These are phyloP conservation scores for Tuctoria greenei DNA, from an alignment of 176 grass and related monocot species.

Conservation along the genomic window DNA sequence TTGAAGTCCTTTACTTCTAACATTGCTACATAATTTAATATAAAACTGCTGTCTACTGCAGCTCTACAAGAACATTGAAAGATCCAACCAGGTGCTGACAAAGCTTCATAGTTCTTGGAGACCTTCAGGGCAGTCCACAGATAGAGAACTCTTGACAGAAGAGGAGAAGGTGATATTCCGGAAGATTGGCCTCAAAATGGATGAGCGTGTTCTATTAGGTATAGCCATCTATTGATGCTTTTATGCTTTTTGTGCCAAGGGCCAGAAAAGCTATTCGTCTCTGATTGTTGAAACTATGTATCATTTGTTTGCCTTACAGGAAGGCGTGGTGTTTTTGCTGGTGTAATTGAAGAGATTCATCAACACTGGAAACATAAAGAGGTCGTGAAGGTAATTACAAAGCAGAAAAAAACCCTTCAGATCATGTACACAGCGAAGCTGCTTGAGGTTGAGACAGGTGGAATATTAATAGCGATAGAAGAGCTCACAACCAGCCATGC, in stretches of 20 bases:
- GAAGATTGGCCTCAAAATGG: conserved; percentile 75
- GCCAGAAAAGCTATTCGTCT: not conserved
- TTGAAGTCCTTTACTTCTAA: conserved; percentile 10
- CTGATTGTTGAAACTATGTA: conserved; percentile 3
- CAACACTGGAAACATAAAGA: conserved; percentile 95
- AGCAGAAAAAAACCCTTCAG: conserved; percentile 53
- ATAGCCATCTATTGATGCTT: conserved; percentile 16
- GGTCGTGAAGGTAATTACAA: conserved; percentile 83
- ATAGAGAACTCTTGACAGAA: conserved; percentile 75
- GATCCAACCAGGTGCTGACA: conserved; percentile 59
- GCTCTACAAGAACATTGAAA: conserved; percentile 80
- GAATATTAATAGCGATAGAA: conserved; percentile 61
- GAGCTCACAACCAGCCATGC: conserved; percentile 64
- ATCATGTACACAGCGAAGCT: conserved; percentile 63
- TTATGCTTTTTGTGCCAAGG: not conserved
- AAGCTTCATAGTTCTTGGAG: conserved; percentile 63
- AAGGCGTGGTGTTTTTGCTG: conserved; percentile 82
- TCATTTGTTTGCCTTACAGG: conserved; percentile 44
- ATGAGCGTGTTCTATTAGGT: conserved; percentile 70
- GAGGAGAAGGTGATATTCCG: conserved; percentile 67
- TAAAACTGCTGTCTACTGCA: conserved; percentile 36
- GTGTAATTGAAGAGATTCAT: conserved; percentile 84
- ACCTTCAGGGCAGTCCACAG: conserved; percentile 48
- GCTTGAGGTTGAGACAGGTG: conserved; percentile 77
- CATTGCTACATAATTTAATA: not conserved